phyloP scores from a whole-genome alignment of 495 filamentous ascomycete genomes.

The Pseudevernia furfuracea region DNA sequence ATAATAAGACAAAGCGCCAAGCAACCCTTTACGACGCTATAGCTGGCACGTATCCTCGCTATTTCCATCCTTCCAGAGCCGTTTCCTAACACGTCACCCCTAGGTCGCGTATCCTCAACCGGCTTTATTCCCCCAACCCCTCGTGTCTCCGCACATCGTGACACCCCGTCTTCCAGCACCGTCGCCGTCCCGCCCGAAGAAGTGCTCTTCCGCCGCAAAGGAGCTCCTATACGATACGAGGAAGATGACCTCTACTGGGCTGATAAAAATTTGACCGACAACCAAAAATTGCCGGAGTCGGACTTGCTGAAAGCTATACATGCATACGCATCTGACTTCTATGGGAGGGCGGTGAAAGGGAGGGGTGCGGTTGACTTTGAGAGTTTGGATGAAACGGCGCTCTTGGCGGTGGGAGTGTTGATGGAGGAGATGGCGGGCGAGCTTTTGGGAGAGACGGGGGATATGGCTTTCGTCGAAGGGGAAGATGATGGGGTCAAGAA shows the following conservation, averaged over 20 bases:
- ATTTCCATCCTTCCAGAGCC: neutral
- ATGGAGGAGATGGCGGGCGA: constrained; percentile 67
- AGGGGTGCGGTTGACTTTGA: constrained; percentile 39
- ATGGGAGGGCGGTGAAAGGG: constrained; percentile 39
- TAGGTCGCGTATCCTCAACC: constrained; percentile 45
- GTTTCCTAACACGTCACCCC: neutral
- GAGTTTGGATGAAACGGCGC: constrained; percentile 77
- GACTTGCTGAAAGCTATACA: constrained; percentile 73
- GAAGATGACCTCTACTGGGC: constrained; percentile 69
- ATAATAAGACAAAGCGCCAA: neutral
- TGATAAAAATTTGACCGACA: constrained; percentile 44
- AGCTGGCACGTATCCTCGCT: constrained; percentile 48
- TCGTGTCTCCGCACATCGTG: constrained; percentile 39
- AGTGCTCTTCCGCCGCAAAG: constrained; percentile 56
- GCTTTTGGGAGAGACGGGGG: constrained; percentile 59
- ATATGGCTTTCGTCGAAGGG: constrained; percentile 67
- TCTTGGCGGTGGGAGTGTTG: constrained; percentile 73
- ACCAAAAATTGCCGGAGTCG: constrained; percentile 55
- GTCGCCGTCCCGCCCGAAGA: constrained; percentile 61
- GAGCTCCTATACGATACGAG: constrained; percentile 55
- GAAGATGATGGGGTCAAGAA: constrained; percentile 29
- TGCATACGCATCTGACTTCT: constrained; percentile 65
- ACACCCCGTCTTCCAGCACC: constrained; percentile 45
- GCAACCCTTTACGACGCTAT: constrained; percentile 71
- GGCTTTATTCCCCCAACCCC: constrained; percentile 37